phyloP scores from a whole-genome alignment of 257 asterid genomes.

The Primulina eburnea region DNA sequence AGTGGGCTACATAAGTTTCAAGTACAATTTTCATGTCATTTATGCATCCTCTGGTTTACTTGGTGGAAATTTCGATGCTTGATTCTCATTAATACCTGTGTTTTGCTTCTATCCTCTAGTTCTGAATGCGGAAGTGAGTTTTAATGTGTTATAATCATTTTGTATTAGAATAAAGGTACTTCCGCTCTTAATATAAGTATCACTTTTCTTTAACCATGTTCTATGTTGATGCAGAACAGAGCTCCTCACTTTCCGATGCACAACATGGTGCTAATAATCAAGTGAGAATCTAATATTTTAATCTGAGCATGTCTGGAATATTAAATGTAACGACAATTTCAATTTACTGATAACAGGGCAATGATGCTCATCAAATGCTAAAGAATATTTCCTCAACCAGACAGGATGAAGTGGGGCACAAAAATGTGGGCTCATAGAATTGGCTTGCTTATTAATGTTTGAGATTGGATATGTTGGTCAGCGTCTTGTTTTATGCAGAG shows the following conservation, averaged over 20 bases:
- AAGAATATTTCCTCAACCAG: conserved; percentile 36
- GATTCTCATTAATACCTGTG: no score
- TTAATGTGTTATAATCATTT: conserved; percentile 17
- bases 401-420: conserved; percentile 33
- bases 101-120: no score
- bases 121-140: neutral
- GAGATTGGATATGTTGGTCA: conserved; percentile 12
- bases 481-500: conserved; percentile 9
- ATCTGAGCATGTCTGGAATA: conserved; percentile 16
- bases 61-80: no score
- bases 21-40: no score
- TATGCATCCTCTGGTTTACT: no score
- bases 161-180: conserved; percentile 9
- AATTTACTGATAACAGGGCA: conserved; percentile 40
- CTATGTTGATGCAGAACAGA: conserved; percentile 55
- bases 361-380: conserved; percentile 30
- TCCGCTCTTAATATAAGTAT: neutral
- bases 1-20: no score
- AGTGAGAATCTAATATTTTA: conserved; percentile 34
- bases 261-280: conserved; percentile 39
- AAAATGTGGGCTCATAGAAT: conserved; percentile 44
- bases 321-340: conserved; percentile 14
- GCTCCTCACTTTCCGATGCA: conserved; percentile 28
- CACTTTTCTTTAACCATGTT: conserved; percentile 26
- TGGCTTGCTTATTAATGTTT: neutral